Base-by-base conservation (phyloP, 805 yeast genomes). In the Candida coleopterorum region DNA sequence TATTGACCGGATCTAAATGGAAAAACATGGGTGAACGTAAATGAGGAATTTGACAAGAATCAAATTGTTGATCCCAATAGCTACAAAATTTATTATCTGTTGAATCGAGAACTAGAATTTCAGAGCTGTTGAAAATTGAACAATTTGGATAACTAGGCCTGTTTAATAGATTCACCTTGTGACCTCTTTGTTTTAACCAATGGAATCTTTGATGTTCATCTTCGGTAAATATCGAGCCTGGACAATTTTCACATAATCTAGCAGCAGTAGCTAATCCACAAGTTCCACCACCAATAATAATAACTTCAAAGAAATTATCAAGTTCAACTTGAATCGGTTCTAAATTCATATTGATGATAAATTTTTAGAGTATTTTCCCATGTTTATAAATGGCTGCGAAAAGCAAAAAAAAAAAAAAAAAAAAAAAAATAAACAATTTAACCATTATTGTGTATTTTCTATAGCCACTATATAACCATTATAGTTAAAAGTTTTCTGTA, bases 1-100 rank as follows among this genome's bases (percentile, higher is more conserved):
- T 49, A 43, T 65, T 66, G 3, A 51, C 58, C 0, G 74, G 73
- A 39, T 70, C 74, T 0, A 65, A 64, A 37, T 69, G 75, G 44
- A 70, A 70, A 38, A 69, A 68, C 74, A 70, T 70, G 3, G 75
- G 74, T 4, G 70, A 63, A 16, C 74, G 47, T 9, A 70, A 50
- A 38, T 49, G 55, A 1, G 72, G 73, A 21, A 69, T 70, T 34
- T 58, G 59, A 44, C 72, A 66, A 2, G 62, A 45, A 2, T 47
- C 55, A 47, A 70, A 68, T 41, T 69, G 74, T 27, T 54, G 56
- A 39, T 64, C 58, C 74, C 74, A 70, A 42, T 64, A 71, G 1
- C 65, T 64, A 53, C 66, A 45, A 42, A 65, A 68, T 9, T 38
- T 34, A 29, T 58, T 61, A 9, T 55, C 38, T 2, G 48, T 51